Evolutionary conservation across 352 stramenopile species (phyloP), one percentile per base, ranked within the genome.

Genomic region (Phytopythium vexans): DNA sequence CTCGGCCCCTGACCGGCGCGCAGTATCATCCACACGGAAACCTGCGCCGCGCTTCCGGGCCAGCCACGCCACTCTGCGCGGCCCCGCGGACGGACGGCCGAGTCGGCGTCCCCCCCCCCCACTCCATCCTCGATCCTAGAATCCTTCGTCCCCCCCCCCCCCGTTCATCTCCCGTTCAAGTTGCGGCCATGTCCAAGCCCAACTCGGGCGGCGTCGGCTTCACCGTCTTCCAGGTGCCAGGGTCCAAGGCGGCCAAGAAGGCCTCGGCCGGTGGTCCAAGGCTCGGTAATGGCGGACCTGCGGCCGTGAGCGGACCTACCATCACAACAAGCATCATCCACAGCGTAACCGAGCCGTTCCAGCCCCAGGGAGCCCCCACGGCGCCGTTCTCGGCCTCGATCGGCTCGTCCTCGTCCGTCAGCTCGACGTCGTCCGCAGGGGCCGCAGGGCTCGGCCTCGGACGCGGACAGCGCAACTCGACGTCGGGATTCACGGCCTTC

Each of bases 181-280:
- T 27, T 27, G 21, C 21, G 21, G 21, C 21, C 21, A 27, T 16
- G 21, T 43, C 39, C 39, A 27, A n/a, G 10, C 2, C 12, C 32
- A 40, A 6, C 46, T 42, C 43, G 47, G 41, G 34, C 57, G 54
- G 72, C 64, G 57, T 79, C 40, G 74, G 65, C 54, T 90, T 90
- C 60, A 75, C 70, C 21, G 70, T 86, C 39, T 90, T 90, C 56
- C 79, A 82, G 62, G 79, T 88, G 33, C 79, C 79, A 8, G 74
- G 68, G 45, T 58, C 68, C 43, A 69, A 69, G 56, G 47, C 64
- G 54, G 37, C 57, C 49, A 73, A 70, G 41, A 58, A 58, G 41
- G 41, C 57, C 6, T 57, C 56, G 10, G n/a, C 48, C 14, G 35
- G n/a, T 3, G n/a, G 32, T 3, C 33, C 45, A 33, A 49, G 60